Evolutionary conservation across 805 yeast species (phyloP), one percentile per base, ranked within the genome.

Genomic region (Clavispora carvajalis): DNA sequence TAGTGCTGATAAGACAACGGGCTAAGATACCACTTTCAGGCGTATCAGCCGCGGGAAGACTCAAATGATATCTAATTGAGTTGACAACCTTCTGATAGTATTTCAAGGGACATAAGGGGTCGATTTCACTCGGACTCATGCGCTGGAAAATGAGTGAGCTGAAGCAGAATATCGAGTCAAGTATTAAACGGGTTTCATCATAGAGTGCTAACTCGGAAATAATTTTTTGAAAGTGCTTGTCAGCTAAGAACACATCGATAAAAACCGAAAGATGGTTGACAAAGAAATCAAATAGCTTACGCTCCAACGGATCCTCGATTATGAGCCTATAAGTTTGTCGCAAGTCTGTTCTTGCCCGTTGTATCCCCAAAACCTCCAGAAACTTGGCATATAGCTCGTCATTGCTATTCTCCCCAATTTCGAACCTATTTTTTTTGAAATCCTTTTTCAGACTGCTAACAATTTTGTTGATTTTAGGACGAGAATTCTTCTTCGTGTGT

Each of bases 181-280:
- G 35, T n/a, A 67, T 52, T 64, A 67, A 58, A 18, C 63, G 53
- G 2, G 71, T 63, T 8, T 67, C 70, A 40, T 67, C 72, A 36
- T 55, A 47, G 17, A 67, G 46, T 4, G 72, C 69, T 43, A 67
- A 40, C 38, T 62, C 63, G 3, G 71, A 59, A 1, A 67, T 53
- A 3, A 67, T 49, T 22, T 55, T 57, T 22, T 53, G 50, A 44
- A 63, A 67, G 12, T 55, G 48, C 17, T 58, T 58, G 17, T 52
- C 53, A 1, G 57, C 56, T 34, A 65, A 48, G 34, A 64, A 64
- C 29, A 62, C 53, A 40, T 67, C 71, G 37, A 66, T 52, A 36
- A 57, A 54, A 13, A 45, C 43, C 4, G 69, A 54, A 12, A 63
- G 45, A 16, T 45, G 50, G 33, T 62, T 53, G 21, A 60, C 58